phyloP scores from a whole-genome alignment of 768 basidiomycete species.

The Paxillus involutus region DNA sequence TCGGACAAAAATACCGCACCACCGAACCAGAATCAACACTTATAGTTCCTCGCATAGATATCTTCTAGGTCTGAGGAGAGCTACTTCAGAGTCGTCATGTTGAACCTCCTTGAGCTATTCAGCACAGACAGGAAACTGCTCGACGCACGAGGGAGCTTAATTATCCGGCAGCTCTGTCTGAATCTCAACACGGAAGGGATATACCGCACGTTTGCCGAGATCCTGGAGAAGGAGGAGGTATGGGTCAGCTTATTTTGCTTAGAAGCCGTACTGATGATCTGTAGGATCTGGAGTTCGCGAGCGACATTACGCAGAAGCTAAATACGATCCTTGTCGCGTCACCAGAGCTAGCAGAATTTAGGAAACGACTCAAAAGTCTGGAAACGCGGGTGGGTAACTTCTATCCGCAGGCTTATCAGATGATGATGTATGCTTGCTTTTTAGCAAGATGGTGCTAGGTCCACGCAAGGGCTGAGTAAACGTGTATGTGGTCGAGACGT shows the following conservation, averaged over 20 bases:
- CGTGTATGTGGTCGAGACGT: neutral
- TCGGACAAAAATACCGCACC: too few relatives aligned
- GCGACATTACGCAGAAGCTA: constrained; percentile 97
- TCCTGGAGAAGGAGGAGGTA: constrained; percentile 97
- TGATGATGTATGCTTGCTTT: neutral
- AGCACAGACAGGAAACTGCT: constrained; percentile 89
- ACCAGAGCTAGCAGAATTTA: too few relatives aligned
- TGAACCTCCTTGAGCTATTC: constrained; percentile 90
- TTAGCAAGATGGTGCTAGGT: constrained; percentile 75
- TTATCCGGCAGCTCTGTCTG: constrained; percentile 91
- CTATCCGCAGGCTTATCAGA: neutral
- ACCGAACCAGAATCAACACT: too few relatives aligned
- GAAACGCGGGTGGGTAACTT: constrained; percentile 75
- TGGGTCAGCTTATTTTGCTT: constrained; percentile 13
- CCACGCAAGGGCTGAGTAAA: constrained; percentile 22
- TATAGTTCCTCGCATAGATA: constrained; percentile 95
- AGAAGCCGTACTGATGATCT: neutral
- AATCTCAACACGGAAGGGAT: constrained; percentile 95
- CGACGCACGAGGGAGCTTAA: constrained; percentile 90
- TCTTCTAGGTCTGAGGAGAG: constrained; percentile 93
- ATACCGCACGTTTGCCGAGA: constrained; percentile 94
- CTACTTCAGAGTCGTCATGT: constrained; percentile 95
- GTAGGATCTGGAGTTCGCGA: constrained; percentile 96
- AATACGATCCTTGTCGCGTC: too few relatives aligned
- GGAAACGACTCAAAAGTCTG: too few relatives aligned